Conservation (phyloP, 139 green algal species). For the Zygnema circumcarinatum region DNA sequence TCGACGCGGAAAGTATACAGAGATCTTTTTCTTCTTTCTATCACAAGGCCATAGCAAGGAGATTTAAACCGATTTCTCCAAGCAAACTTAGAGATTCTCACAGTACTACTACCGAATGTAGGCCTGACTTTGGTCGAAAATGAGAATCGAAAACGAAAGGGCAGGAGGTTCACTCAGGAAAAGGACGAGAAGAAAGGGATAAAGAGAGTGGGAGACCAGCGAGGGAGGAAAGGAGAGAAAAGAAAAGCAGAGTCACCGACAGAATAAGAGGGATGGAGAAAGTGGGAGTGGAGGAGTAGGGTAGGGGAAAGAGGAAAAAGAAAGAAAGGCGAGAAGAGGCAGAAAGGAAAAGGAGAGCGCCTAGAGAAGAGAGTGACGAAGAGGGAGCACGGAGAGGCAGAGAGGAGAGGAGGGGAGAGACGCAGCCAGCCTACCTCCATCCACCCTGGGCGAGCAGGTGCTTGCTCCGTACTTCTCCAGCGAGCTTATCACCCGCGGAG, state of each 20-base stretch:
- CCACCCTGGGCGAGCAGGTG: conserved; percentile 64
- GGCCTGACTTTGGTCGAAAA: too few species aligned
- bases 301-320: background rate
- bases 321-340: background rate
- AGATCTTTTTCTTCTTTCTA: too few species aligned
- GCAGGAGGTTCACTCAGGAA: background rate
- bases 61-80: too few species aligned
- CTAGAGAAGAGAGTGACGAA: background rate
- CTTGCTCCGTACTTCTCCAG: conserved; percentile 71
- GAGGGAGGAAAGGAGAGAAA: background rate
- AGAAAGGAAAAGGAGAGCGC: background rate
- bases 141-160: too few species aligned
- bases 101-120: too few species aligned
- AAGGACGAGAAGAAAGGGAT: background rate
- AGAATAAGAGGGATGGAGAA: background rate
- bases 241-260: too few species aligned
- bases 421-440: conserved; percentile 28
- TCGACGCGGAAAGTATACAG: too few species aligned
- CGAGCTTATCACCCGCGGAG: conserved; percentile 77
- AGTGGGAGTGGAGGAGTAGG: background rate
- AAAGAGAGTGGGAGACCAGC: background rate
- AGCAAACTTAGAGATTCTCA: too few species aligned
- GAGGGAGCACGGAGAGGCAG: background rate
- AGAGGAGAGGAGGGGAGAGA: background rate
- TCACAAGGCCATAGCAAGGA: too few species aligned